Conservation (phyloP, 192 early-diverging fungal species). For the Spizellomyces punctatus region DNA sequence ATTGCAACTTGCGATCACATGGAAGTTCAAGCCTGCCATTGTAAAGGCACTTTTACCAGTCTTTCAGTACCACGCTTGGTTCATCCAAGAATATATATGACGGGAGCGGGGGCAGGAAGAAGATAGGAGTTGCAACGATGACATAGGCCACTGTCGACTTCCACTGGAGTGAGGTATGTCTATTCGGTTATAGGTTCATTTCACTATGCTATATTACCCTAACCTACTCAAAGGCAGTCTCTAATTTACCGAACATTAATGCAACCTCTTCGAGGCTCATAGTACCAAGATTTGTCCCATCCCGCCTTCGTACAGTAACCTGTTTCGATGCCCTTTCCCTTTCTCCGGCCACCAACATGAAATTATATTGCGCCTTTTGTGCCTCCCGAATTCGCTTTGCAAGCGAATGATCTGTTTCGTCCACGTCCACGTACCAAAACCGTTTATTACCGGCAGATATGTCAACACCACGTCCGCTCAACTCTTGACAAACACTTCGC, state of each 20-base stretch:
- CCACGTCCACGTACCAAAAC: constrained; percentile 82
- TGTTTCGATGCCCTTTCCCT: constrained; percentile 70
- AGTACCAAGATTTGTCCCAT: constrained; percentile 62
- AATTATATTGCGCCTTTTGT: constrained; percentile 83
- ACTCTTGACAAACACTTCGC: constrained; percentile 41
- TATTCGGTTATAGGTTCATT: too few species aligned
- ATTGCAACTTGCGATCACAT: too few species aligned
- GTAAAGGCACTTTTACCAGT: too few species aligned
- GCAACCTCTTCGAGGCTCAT: constrained; percentile 63
- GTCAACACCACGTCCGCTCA: constrained; percentile 19
- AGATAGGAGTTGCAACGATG: too few species aligned
- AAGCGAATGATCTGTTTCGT: constrained; percentile 66
- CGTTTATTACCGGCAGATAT: constrained; percentile 3
- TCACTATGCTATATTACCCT: too few species aligned
- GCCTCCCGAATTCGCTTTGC: constrained; percentile 80
- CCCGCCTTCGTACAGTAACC: constrained; percentile 72
- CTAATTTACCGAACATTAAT: constrained; percentile 41
- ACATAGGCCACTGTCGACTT: too few species aligned
- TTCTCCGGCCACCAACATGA: constrained; percentile 83
- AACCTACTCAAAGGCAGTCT: neutral
- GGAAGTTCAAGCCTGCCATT: too few species aligned
- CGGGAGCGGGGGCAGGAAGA: too few species aligned
- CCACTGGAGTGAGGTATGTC: too few species aligned
- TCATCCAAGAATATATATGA: too few species aligned
- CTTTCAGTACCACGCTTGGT: too few species aligned